Percentiles rank a stretch among this genome's conserved stretches.
Conservation (phyloP, 176 grass and related monocot genomes). For the Saccharum spontaneum region DNA sequence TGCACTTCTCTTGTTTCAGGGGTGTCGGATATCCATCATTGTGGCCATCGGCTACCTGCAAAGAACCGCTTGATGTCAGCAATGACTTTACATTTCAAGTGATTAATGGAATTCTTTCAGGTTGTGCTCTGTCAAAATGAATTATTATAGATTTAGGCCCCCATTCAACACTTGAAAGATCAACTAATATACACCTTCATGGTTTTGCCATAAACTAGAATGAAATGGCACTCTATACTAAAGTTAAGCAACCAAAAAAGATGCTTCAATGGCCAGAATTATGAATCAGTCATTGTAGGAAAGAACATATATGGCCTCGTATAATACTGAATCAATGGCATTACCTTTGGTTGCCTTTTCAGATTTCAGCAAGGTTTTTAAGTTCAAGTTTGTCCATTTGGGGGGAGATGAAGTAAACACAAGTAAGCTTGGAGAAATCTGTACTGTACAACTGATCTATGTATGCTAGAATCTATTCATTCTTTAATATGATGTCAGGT, state of each 20-base stretch:
- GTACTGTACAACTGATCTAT: background rate
- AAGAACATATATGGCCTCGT: background rate
- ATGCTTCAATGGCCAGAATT: background rate
- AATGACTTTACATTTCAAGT: constrained; percentile 80
- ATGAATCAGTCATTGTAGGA: background rate
- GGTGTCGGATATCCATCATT: constrained; percentile 82
- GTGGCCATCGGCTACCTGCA: constrained; percentile 73
- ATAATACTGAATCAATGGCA: constrained; percentile 4
- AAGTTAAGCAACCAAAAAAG: background rate
- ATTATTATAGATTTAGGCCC: constrained; percentile 10
- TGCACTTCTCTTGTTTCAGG: constrained; percentile 45
- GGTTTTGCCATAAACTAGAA: background rate
- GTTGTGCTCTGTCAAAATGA: constrained; percentile 35
- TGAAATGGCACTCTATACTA: background rate
- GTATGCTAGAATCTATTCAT: constrained; percentile 6
- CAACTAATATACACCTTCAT: background rate
- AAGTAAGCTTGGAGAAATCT: constrained; percentile 48
- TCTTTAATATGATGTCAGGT: constrained; percentile 48
- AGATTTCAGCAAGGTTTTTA: constrained; percentile 98
- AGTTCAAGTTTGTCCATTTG: constrained; percentile 97
- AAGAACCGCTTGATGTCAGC: constrained; percentile 91
- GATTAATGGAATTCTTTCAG: constrained; percentile 92
- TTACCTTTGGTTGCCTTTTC: constrained; percentile 38
- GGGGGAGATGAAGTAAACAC: constrained; percentile 95
- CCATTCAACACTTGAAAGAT: background rate